A percentile compares a stretch with the other conserved stretches of the same genome.
Evolutionary conservation across 192 early-diverging fungal genomes (phyloP).

Genomic region (Backusella liffmaniae): DNA sequence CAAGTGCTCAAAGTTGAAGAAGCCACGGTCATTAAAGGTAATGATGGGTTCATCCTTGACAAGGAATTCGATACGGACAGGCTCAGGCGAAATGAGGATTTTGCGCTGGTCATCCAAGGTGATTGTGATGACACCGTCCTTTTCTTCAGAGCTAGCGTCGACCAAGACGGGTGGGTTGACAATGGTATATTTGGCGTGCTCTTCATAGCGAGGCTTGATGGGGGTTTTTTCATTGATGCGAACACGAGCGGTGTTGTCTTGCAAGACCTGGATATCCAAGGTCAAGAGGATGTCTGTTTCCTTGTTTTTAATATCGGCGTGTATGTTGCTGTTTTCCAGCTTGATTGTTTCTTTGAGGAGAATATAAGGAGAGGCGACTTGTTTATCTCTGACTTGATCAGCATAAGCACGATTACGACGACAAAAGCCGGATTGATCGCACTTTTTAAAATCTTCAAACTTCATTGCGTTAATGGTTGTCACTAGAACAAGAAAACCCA

Average conservation of each 20-base stretch:
- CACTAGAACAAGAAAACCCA: neutral
- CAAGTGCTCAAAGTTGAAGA: constrained; percentile 84
- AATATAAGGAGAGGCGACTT: constrained; percentile 59
- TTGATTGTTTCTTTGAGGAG: constrained; percentile 59
- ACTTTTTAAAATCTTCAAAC: constrained; percentile 88
- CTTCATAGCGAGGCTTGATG: constrained; percentile 69
- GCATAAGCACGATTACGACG: constrained; percentile 84
- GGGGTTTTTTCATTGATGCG: constrained; percentile 66
- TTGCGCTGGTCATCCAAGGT: constrained; percentile 41
- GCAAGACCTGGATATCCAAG: constrained; percentile 54
- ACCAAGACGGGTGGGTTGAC: constrained; percentile 35
- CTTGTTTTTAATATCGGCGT: constrained; percentile 55
- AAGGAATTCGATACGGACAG: constrained; percentile 61
- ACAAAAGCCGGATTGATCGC: constrained; percentile 87
- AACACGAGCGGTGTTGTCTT: constrained; percentile 57
- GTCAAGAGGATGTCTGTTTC: constrained; percentile 38
- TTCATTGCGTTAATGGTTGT: constrained; percentile 52
- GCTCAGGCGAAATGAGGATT: constrained; percentile 52
- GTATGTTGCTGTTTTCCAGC: constrained; percentile 40
- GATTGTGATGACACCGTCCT: constrained; percentile 37
- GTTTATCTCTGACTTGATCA: constrained; percentile 44
- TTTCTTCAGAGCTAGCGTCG: neutral
- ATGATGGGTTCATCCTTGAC: constrained; percentile 58
- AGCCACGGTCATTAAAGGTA: constrained; percentile 78
- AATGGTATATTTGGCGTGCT: constrained; percentile 55